phyloP scores from a whole-genome alignment of 73 alveolate species.

The Paramecium tetraurelia region DNA sequence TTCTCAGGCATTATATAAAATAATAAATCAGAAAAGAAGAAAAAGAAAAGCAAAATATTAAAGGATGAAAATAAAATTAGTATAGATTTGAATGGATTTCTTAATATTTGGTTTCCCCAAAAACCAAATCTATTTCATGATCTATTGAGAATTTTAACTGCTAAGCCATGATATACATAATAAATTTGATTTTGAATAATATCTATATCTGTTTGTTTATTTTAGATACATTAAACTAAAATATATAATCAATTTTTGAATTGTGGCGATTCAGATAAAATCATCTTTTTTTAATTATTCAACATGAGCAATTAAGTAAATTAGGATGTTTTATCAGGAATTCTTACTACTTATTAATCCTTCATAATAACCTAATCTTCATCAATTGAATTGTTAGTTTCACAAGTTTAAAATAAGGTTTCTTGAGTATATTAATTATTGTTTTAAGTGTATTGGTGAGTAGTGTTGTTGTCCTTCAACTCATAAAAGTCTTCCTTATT shows the following conservation, averaged over 20 bases:
- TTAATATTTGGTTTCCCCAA: neutral
- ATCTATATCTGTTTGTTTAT: neutral
- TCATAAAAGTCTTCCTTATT: slow-evolving; percentile 40
- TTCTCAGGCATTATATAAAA: neutral
- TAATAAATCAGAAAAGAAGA: neutral
- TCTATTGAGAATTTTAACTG: neutral
- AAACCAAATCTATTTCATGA: neutral
- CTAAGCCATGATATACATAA: neutral
- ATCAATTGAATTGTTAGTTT: slow-evolving; percentile 42
- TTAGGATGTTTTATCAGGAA: slow-evolving; percentile 27
- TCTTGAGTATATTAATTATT: neutral
- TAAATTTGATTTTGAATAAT: neutral
- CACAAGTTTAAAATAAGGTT: slow-evolving; percentile 19
- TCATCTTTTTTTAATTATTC: neutral
- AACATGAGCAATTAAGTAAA: neutral
- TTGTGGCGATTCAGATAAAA: slow-evolving; percentile 35
- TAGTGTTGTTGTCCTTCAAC: neutral
- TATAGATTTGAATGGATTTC: slow-evolving; percentile 26
- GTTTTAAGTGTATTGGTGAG: neutral
- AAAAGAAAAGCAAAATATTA: neutral
- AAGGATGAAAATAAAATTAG: neutral
- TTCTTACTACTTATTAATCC: neutral
- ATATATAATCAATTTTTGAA: slow-evolving; percentile 36
- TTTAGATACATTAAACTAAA: neutral
- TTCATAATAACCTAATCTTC: slow-evolving; percentile 44